Percentiles rank a stretch among this genome's conserved stretches.
Conservation (phyloP, 768 basidiomycete genomes). For the Suillus luteus region DNA sequence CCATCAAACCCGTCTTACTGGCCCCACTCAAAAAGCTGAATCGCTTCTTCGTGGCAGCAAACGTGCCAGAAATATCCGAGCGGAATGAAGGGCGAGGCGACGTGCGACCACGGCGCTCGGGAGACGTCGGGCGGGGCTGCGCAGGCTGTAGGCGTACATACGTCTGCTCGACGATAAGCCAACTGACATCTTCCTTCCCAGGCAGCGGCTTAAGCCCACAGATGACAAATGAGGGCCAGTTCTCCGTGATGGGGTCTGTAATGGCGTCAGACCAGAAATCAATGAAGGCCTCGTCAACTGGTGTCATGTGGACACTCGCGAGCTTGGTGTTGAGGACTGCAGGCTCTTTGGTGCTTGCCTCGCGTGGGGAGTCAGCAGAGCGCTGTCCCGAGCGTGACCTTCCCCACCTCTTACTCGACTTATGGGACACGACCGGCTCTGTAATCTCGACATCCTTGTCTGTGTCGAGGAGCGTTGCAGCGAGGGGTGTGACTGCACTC, state of each 20-base stretch:
- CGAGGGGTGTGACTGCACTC: conserved; percentile 41
- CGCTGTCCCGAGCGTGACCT: conserved; percentile 29
- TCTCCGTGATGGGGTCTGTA: conserved; percentile 61
- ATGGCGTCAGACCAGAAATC: conserved; percentile 83
- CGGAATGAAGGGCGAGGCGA: conserved; percentile 47
- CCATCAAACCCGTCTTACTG: conserved; percentile 22
- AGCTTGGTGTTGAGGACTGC: conserved; percentile 40
- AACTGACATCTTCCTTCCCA: conserved; percentile 42
- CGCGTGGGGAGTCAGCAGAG: conserved; percentile 22
- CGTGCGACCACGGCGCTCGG: conserved; percentile 33
- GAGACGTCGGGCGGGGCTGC: conserved; percentile 26
- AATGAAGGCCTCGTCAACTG: conserved; percentile 78
- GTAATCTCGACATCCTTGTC: conserved; percentile 65
- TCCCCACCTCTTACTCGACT: conserved; percentile 36
- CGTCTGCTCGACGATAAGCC: conserved; percentile 71
- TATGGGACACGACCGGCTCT: conserved; percentile 36
- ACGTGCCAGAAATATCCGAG: conserved; percentile 47
- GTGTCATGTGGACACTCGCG: conserved; percentile 42
- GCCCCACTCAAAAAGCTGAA: conserved; percentile 59
- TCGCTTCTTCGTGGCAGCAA: conserved; percentile 56
- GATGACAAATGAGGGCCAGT: conserved; percentile 71
- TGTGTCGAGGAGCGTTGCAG: conserved; percentile 56
- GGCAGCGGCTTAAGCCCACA: conserved; percentile 58
- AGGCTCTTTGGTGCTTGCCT: conserved; percentile 16
- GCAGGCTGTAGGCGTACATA: conserved; percentile 43